Conservation (phyloP, 257 asterid species). For the Jaltomata sinuosa region DNA sequence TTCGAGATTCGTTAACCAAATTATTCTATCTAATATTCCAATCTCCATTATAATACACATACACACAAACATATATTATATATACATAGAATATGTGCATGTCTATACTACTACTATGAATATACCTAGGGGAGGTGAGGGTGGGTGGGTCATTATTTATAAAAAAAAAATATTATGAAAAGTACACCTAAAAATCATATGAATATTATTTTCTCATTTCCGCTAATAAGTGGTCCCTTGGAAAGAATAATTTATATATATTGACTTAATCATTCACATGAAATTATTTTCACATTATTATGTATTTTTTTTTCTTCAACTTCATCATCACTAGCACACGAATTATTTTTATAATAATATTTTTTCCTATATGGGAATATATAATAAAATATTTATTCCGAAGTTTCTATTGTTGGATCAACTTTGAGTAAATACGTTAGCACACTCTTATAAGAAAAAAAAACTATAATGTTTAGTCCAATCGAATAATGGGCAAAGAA, state of each 20-base stretch:
- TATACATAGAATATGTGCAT: neutral
- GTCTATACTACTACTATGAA: neutral
- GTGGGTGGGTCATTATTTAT: neutral
- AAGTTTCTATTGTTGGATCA: too few species aligned
- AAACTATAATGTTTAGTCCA: too few species aligned
- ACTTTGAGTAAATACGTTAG: too few species aligned
- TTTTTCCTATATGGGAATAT: neutral
- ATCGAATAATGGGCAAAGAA: too few species aligned
- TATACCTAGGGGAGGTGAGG: neutral
- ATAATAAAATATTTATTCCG: neutral
- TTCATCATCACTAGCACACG: neutral
- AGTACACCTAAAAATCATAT: neutral
- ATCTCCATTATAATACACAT: neutral
- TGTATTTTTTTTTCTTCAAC: neutral
- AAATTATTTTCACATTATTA: neutral
- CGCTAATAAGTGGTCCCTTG: neutral
- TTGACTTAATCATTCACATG: neutral
- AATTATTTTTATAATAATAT: neutral
- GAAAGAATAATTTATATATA: neutral
- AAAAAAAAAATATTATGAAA: neutral
- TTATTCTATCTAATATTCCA: neutral
- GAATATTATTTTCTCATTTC: neutral
- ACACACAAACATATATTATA: neutral
- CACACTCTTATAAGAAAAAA: too few species aligned
- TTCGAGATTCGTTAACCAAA: neutral